These are phyloP conservation scores for Paradendryphiella salina DNA, from an alignment of 2,329 filamentous ascomycete genomes.

Conservation along the genomic window DNA sequence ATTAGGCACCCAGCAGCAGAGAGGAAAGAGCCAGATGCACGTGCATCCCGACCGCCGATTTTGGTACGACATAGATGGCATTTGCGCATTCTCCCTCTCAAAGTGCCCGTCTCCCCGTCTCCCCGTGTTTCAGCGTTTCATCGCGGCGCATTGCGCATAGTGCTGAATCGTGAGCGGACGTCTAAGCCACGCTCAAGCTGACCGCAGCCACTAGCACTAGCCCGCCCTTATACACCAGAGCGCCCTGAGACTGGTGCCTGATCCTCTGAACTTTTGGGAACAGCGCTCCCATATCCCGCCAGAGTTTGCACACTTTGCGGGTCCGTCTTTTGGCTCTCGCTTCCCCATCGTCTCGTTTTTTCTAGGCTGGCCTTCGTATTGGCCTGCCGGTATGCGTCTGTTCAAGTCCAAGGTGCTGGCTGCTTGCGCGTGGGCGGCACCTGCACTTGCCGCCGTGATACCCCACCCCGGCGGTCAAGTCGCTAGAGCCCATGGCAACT, in stretches of 20 bases:
- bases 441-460: conserved; percentile 38
- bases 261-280: conserved; percentile 22
- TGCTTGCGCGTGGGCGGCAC: conserved; percentile 34
- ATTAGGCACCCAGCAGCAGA: too few species aligned
- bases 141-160: conserved; percentile 19
- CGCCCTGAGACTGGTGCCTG: conserved; percentile 41
- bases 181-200: conserved; percentile 36
- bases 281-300: conserved; percentile 24
- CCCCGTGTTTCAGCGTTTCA: conserved; percentile 18
- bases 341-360: conserved; percentile 6
- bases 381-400: conserved; percentile 33
- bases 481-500: conserved; percentile 24
- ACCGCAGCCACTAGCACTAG: conserved; percentile 16
- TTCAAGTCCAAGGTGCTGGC: conserved; percentile 40
- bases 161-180: conserved; percentile 29
- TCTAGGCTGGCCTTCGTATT: conserved; percentile 10
- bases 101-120: neutral
- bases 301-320: conserved; percentile 24
- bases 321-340: conserved; percentile 11
- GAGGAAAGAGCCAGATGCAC: neutral
- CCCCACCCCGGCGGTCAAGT: conserved; percentile 18
- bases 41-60: neutral
- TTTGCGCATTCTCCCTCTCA: neutral
- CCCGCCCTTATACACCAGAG: conserved; percentile 15
- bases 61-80: too few species aligned